A percentile compares a stretch with the other conserved stretches of the same genome.
phyloP scores from a whole-genome alignment of 2,329 filamentous ascomycete species.

The Apiospora pterosperma region DNA sequence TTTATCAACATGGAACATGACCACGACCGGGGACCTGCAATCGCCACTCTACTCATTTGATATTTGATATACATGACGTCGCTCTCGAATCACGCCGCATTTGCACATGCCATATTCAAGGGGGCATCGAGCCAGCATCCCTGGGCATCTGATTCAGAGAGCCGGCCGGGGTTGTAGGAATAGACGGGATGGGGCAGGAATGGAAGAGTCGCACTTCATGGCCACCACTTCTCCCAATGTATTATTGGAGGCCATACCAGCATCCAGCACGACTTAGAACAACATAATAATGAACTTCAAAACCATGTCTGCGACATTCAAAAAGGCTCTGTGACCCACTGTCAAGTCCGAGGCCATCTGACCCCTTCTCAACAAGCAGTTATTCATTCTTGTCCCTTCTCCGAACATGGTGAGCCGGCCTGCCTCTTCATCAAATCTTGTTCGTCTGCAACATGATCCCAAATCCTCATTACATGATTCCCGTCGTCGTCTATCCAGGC shows the following conservation, averaged over 20 bases:
- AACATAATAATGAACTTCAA: not conserved
- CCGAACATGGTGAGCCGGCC: not conserved
- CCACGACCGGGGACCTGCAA: slow-evolving; percentile 10
- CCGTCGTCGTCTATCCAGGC: slow-evolving; percentile 69
- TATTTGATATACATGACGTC: not conserved
- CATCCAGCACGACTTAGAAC: not conserved
- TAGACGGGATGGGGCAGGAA: not conserved
- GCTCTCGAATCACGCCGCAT: not conserved
- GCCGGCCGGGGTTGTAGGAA: not conserved
- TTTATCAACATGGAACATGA: slow-evolving; percentile 4
- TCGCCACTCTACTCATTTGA: slow-evolving; percentile 25
- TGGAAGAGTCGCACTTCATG: not conserved
- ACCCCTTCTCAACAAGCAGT: not conserved
- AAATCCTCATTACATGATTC: slow-evolving; percentile 54
- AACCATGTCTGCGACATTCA: not conserved
- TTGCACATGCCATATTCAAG: not conserved
- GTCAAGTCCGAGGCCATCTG: not conserved
- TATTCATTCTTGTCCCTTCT: not conserved
- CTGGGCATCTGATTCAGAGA: not conserved
- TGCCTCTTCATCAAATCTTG: not conserved
- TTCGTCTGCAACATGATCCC: slow-evolving; percentile 37
- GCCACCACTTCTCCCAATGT: not conserved
- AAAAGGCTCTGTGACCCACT: not conserved
- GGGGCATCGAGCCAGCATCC: not conserved
- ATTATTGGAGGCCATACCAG: not conserved